phyloP scores from a whole-genome alignment of 2,329 filamentous ascomycete genomes.

The Aspergillus sp. region DNA sequence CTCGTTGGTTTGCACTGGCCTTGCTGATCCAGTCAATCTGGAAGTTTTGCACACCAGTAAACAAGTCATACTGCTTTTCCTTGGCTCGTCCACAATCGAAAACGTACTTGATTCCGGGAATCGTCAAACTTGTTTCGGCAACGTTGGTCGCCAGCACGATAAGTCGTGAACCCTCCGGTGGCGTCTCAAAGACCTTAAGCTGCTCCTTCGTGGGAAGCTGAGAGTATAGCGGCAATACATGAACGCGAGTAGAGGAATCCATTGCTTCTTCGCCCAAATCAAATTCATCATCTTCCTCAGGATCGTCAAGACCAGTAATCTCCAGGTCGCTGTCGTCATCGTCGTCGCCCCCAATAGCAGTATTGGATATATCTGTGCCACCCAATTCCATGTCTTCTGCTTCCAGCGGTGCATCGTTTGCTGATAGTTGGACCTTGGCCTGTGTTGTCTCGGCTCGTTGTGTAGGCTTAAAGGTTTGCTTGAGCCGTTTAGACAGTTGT shows the following conservation, averaged over 20 bases:
- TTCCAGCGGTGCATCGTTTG: constrained; percentile 73
- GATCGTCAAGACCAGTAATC: constrained; percentile 56
- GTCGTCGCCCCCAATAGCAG: constrained; percentile 45
- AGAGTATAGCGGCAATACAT: constrained; percentile 91
- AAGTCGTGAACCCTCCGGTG: constrained; percentile 75
- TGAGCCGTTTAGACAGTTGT: constrained; percentile 73
- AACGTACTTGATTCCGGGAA: constrained; percentile 90
- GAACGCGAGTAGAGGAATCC: constrained; percentile 64
- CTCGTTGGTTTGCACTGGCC: constrained; percentile 85
- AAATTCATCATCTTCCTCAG: constrained; percentile 61
- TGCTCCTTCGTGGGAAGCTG: constrained; percentile 87
- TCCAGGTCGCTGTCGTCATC: constrained; percentile 54
- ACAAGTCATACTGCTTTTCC: constrained; percentile 81
- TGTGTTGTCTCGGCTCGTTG: constrained; percentile 48
- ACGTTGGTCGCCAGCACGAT: constrained; percentile 95
- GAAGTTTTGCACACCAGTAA: constrained; percentile 90
- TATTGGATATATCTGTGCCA: constrained; percentile 41
- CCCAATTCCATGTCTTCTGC: constrained; percentile 84
- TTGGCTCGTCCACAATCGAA: constrained; percentile 93
- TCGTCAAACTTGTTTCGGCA: constrained; percentile 94
- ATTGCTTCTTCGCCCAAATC: constrained; percentile 60
- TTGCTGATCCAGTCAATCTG: constrained; percentile 97
- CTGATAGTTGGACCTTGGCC: constrained; percentile 69
- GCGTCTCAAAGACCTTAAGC: constrained; percentile 79
- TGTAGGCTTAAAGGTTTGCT: constrained; percentile 59